Percentiles rank a stretch among this genome's conserved stretches.
Evolutionary conservation across 2,329 filamentous ascomycete genomes (phyloP).

Genomic region (Neopestalotiopsis sp.): DNA sequence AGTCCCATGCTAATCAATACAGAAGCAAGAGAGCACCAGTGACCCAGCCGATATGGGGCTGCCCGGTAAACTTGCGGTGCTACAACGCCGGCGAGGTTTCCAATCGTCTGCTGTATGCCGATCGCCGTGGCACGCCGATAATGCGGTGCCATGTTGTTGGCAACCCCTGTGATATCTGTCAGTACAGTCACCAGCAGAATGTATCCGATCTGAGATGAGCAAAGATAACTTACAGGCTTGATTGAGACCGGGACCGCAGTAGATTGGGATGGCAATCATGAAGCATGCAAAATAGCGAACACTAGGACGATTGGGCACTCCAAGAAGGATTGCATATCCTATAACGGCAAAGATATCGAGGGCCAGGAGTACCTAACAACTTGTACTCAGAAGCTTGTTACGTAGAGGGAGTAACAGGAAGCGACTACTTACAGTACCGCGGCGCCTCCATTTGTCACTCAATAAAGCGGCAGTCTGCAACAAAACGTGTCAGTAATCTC

Average conservation of each 20-base stretch:
- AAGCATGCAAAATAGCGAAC: constrained; percentile 68
- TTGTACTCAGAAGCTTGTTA: neutral
- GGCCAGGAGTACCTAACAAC: constrained; percentile 60
- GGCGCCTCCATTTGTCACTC: neutral
- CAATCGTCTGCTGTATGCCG: constrained; percentile 65
- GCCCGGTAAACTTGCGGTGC: constrained; percentile 61
- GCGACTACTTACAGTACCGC: neutral
- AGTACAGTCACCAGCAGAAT: neutral
- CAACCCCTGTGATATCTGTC: constrained; percentile 34
- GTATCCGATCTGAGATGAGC: neutral
- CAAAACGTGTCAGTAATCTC: neutral
- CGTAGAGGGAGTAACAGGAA: neutral
- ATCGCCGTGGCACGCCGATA: constrained; percentile 68
- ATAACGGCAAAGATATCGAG: constrained; percentile 60
- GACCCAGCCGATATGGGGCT: constrained; percentile 53
- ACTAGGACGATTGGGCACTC: constrained; percentile 55
- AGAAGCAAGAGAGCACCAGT: constrained; percentile 56
- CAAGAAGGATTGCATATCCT: constrained; percentile 64
- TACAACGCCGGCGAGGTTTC: constrained; percentile 68
- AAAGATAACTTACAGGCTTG: constrained; percentile 35
- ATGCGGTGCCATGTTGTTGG: constrained; percentile 66
- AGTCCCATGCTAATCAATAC: constrained; percentile 38
- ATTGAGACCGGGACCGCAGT: constrained; percentile 45
- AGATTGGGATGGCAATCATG: constrained; percentile 66
- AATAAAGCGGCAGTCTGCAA: neutral